Conservation (phyloP, 306 rosid species). For the Prunus campanulata region DNA sequence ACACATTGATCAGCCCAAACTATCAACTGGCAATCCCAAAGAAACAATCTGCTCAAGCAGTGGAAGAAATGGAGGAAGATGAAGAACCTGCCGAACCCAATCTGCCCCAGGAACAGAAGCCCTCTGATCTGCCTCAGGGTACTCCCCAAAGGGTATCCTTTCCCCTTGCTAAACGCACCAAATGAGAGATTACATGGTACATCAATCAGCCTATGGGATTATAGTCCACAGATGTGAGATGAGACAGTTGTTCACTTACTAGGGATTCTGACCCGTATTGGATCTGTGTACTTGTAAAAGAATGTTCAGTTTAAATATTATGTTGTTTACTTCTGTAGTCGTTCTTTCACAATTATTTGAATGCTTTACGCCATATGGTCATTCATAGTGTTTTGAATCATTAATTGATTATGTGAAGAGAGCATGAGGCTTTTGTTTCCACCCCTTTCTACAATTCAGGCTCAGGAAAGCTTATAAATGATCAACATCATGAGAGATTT, state of each 20-base stretch:
- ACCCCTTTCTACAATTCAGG: too few species aligned
- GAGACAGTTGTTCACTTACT: background rate
- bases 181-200: constrained; percentile 15
- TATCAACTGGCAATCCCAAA: constrained; percentile 74
- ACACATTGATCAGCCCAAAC: constrained; percentile 73
- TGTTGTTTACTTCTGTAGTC: background rate
- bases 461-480: too few species aligned
- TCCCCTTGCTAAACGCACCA: constrained; percentile 62
- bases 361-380: background rate
- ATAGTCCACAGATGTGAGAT: background rate
- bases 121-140: constrained; percentile 45
- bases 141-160: constrained; percentile 75
- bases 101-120: constrained; percentile 55
- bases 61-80: constrained; percentile 70
- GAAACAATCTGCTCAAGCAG: constrained; percentile 59
- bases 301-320: background rate
- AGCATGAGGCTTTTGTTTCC: background rate
- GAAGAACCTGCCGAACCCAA: constrained; percentile 53
- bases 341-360: background rate
- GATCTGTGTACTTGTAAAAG: background rate
- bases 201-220: background rate
- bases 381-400: background rate
- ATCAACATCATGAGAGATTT: too few species aligned
- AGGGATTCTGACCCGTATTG: background rate
- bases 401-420: background rate